Evolutionary conservation across 1,284 basidiomycete species (phyloP), one percentile per base, ranked within the genome.

Genomic region (Cutaneotrichosporon arboriforme): DNA sequence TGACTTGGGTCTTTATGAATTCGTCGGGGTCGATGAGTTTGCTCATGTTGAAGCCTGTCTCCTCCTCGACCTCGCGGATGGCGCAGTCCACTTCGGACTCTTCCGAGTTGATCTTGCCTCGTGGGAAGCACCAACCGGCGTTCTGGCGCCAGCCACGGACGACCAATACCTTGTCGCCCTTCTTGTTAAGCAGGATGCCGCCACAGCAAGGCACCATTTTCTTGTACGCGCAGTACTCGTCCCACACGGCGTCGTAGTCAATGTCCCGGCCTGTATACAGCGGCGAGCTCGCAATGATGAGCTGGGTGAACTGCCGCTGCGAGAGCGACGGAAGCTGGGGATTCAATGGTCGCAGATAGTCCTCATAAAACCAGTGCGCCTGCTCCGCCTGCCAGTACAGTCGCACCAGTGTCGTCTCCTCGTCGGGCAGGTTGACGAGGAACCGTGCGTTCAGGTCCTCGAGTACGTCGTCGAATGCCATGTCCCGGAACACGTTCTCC

Each of bases 331-430:
- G 93, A 35, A 97, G 83, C 51, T 84, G 82, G 2, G 87, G 86
- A 63, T 96, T 90, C 70, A 87, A 81, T 70, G 91, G 89, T 40
- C 94, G 87, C 58, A 98, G 84, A 66, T 97, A 98, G 75, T 99
- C 96, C 77, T 98, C 94, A 71, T 99, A 99, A 76, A 92, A 99
- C 96, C 96, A 99, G 74, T 99, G 94, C 89, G 96, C 96, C 81
- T 97, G 93, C 77, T 99, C 96, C 55, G 97, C 91, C 77, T 98
- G 96, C 78, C 98, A 98, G 77, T 91, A 97, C 67, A 98, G 85
- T 59, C 96, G 84, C 71, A 96, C 91, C 57, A 97, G 81, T 20
- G 83, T 83, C 55, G 94, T 83, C 77, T 99, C 96, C 67, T 90
- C 87, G 59, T 89, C 86, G 5, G 96, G 96, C 49, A 99, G 82